Conservation (phyloP, 2,329 filamentous ascomycete species). For the Zymoseptoria pseudotritici region DNA sequence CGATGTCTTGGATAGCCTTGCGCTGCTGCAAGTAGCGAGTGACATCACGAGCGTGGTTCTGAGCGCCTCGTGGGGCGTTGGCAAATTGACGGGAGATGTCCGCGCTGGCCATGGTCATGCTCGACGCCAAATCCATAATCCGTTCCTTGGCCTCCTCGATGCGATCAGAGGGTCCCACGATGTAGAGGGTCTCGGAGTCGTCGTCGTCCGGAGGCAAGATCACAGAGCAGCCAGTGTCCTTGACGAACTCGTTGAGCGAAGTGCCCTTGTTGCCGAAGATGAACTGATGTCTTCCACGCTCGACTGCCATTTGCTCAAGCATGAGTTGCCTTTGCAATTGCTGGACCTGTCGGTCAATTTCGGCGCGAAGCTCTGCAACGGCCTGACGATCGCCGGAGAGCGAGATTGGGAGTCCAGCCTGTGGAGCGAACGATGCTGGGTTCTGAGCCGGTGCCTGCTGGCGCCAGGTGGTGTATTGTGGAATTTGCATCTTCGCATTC, state of each 20-base stretch:
- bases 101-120: constrained; percentile 76
- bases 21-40: constrained; percentile 82
- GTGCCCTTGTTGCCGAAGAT: constrained; percentile 80
- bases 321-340: constrained; percentile 69
- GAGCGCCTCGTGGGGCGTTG: constrained; percentile 62
- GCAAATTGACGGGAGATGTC: constrained; percentile 76
- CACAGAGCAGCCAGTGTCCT: constrained; percentile 83
- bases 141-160: constrained; percentile 70
- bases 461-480: constrained; percentile 68
- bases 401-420: constrained; percentile 69
- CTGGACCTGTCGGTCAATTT: constrained; percentile 71
- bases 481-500: constrained; percentile 74
- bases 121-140: constrained; percentile 80
- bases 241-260: constrained; percentile 76
- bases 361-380: constrained; percentile 69
- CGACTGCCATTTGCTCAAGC: constrained; percentile 71
- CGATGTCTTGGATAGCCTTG: constrained; percentile 72
- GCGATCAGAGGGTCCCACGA: constrained; percentile 54
- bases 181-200: constrained; percentile 74
- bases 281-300: constrained; percentile 86
- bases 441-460: constrained; percentile 59
- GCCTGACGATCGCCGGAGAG: constrained; percentile 78
- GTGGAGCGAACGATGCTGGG: constrained; percentile 62
- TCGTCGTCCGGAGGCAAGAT: constrained; percentile 68
- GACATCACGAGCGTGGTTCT: constrained; percentile 74